Conservation (phyloP, 164 flowering plant species). For the Protea cynaroides region DNA sequence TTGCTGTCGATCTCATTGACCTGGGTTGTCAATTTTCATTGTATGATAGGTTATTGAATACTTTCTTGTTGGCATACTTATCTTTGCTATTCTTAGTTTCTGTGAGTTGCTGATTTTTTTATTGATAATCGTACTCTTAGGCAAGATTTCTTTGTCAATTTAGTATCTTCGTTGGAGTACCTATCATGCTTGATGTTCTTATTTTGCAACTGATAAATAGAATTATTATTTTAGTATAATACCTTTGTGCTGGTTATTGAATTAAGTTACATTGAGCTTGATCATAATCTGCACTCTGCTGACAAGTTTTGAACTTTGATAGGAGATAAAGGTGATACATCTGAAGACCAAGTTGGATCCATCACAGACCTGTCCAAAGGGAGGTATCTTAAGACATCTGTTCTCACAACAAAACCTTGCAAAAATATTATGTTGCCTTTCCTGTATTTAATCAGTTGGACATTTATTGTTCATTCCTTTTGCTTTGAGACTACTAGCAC, state of each 20-base stretch:
- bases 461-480: not conserved
- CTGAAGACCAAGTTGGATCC: conserved; percentile 23
- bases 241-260: not conserved
- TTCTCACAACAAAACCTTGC: not conserved
- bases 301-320: conserved; percentile 1
- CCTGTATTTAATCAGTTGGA: not conserved
- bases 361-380: conserved; percentile 13
- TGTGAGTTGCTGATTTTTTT: too few species aligned
- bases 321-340: conserved; percentile 22
- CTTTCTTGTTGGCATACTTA: too few species aligned
- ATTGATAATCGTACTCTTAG: too few species aligned
- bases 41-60: too few species aligned
- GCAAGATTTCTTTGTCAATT: too few species aligned
- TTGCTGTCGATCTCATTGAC: too few species aligned
- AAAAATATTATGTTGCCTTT: not conserved
- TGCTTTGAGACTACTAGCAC: not conserved
- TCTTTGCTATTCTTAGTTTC: too few species aligned
- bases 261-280: not conserved
- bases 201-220: too few species aligned
- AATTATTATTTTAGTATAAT: too few species aligned
- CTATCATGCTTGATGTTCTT: too few species aligned
- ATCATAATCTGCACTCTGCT: not conserved
- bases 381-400: conserved; percentile 29
- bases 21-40: too few species aligned
- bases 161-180: too few species aligned